These are phyloP conservation scores for Heimioporus retisporus DNA, from an alignment of 1,284 basidiomycete species.

Conservation along the genomic window DNA sequence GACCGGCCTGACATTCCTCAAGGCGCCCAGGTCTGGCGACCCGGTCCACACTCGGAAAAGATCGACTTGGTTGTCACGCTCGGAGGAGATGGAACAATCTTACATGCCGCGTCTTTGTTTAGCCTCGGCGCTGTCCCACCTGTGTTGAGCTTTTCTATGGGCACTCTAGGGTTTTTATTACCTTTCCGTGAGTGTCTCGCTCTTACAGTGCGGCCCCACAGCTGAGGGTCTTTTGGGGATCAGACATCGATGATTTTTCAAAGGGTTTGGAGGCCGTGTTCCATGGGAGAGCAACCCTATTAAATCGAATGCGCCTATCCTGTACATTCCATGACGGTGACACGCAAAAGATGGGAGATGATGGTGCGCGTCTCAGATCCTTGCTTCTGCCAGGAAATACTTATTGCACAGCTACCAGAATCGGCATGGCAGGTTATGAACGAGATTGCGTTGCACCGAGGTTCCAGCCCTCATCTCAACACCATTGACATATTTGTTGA, in stretches of 20 bases:
- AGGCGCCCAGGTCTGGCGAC: slow-evolving; percentile 69
- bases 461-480: slow-evolving; percentile 92
- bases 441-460: slow-evolving; percentile 94
- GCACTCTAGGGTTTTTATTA: slow-evolving; percentile 93
- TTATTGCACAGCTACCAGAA: slow-evolving; percentile 9
- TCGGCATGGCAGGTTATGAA: slow-evolving; percentile 98
- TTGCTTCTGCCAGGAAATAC: slow-evolving; percentile 3
- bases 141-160: slow-evolving; percentile 97
- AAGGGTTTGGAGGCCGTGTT: slow-evolving; percentile 85
- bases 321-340: slow-evolving; percentile 80
- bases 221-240: slow-evolving; percentile 18
- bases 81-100: slow-evolving; percentile 96
- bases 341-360: slow-evolving; percentile 65
- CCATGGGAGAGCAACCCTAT: slow-evolving; percentile 79
- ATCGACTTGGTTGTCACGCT: slow-evolving; percentile 94
- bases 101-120: slow-evolving; percentile 95
- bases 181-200: slow-evolving; percentile 83
- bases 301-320: slow-evolving; percentile 89
- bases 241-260: slow-evolving; percentile 86
- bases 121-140: slow-evolving; percentile 92
- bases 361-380: slow-evolving; percentile 56
- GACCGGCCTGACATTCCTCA: slow-evolving; percentile 74
- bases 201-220: neutral
- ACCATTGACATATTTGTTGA: slow-evolving; percentile 98
- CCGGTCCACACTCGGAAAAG: slow-evolving; percentile 61